Evolutionary conservation across 2,329 filamentous ascomycete species (phyloP).

Genomic region (Penicillium sp.): DNA sequence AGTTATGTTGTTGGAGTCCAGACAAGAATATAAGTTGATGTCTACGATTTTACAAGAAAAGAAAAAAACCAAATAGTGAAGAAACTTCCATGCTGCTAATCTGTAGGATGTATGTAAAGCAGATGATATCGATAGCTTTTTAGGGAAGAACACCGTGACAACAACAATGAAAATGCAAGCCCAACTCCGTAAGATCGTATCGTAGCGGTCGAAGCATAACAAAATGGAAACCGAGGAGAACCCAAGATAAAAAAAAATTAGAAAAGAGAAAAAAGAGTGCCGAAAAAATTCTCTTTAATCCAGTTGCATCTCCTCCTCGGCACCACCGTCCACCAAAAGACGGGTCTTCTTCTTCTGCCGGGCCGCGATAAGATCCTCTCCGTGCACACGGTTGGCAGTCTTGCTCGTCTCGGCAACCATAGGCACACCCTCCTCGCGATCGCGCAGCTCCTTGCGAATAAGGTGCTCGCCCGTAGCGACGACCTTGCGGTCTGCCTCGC

Average conservation of each 20-base stretch:
- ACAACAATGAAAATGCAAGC: slow-evolving; percentile 26
- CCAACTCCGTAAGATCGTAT: slow-evolving; percentile 29
- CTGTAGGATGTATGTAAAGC: slow-evolving; percentile 12
- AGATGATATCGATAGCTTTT: slow-evolving; percentile 30
- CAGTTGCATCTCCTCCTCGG: slow-evolving; percentile 49
- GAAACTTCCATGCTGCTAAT: background rate
- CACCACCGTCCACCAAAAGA: slow-evolving; percentile 46
- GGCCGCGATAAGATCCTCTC: slow-evolving; percentile 34
- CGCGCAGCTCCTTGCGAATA: slow-evolving; percentile 68
- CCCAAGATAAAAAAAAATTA: slow-evolving; percentile 15
- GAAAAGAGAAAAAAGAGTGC: slow-evolving; percentile 11
- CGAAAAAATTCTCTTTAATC: slow-evolving; percentile 36
- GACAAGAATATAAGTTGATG: too few relatives aligned
- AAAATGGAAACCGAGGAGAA: slow-evolving; percentile 11
- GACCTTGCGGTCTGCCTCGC: slow-evolving; percentile 78
- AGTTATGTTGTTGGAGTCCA: too few relatives aligned
- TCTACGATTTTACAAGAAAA: too few relatives aligned
- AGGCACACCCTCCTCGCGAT: slow-evolving; percentile 52
- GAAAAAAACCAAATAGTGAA: background rate
- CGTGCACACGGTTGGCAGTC: slow-evolving; percentile 38
- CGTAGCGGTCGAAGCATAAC: slow-evolving; percentile 25
- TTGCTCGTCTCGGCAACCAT: slow-evolving; percentile 37
- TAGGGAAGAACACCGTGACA: slow-evolving; percentile 23
- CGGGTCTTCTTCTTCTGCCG: slow-evolving; percentile 45
- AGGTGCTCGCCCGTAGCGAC: slow-evolving; percentile 92